These are phyloP conservation scores for Penicillium parvum DNA, from an alignment of 495 filamentous ascomycete genomes.

Conservation along the genomic window DNA sequence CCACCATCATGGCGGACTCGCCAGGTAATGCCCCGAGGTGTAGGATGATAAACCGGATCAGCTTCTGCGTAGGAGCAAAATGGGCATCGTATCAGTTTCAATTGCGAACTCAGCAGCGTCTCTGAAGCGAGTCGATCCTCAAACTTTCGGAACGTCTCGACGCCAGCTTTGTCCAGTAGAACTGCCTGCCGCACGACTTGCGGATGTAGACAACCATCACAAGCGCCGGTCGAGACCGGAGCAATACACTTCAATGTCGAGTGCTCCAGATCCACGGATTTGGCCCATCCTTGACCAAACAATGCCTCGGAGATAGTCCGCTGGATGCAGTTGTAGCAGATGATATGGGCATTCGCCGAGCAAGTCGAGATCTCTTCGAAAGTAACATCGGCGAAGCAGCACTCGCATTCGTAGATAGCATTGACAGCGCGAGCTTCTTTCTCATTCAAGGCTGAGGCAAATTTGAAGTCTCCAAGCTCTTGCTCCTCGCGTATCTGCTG, in stretches of 20 bases:
- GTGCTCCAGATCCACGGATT: constrained; percentile 65
- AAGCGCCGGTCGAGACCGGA: constrained; percentile 57
- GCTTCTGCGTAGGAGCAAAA: constrained; percentile 89
- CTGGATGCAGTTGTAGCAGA: constrained; percentile 82
- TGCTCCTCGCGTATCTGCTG: constrained; percentile 50
- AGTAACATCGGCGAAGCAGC: constrained; percentile 73
- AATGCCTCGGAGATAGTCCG: constrained; percentile 75
- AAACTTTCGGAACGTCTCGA: constrained; percentile 64
- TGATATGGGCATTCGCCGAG: constrained; percentile 63
- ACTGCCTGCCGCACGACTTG: constrained; percentile 69
- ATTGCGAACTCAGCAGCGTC: constrained; percentile 59
- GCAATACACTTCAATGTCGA: constrained; percentile 79
- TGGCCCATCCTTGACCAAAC: constrained; percentile 87
- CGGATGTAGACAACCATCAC: constrained; percentile 65
- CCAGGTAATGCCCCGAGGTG: constrained; percentile 36
- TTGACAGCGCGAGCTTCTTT: constrained; percentile 66
- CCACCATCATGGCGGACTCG: constrained; percentile 50
- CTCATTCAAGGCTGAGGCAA: constrained; percentile 68
- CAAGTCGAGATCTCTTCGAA: constrained; percentile 84
- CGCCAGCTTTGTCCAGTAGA: constrained; percentile 58
- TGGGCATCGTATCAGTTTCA: constrained; percentile 80
- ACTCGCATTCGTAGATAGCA: constrained; percentile 81
- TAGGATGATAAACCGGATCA: constrained; percentile 69
- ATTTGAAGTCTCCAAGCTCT: constrained; percentile 54
- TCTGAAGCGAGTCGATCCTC: constrained; percentile 74